Conservation (phyloP, 2,329 filamentous ascomycete species). For the Alternaria consortialis region DNA sequence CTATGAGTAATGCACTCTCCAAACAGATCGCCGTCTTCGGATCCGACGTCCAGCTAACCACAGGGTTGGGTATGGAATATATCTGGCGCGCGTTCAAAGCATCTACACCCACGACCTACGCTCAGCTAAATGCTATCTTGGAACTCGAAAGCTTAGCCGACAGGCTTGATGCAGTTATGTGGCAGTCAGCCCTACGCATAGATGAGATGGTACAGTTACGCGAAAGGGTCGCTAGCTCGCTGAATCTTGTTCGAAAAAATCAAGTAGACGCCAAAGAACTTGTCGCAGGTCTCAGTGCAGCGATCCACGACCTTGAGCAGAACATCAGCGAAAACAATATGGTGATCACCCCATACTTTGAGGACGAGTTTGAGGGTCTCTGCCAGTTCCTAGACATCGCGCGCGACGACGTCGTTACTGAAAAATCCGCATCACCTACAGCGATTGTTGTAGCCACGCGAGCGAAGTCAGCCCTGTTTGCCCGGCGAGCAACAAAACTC, state of each 20-base stretch:
- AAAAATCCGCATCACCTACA: conserved; percentile 17
- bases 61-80: conserved; percentile 80
- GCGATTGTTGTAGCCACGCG: conserved; percentile 27
- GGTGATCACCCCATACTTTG: conserved; percentile 45
- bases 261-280: conserved; percentile 44
- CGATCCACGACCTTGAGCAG: conserved; percentile 44
- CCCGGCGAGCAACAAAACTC: conserved; percentile 47
- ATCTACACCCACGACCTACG: conserved; percentile 54
- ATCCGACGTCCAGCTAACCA: conserved; percentile 74
- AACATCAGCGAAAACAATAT: conserved; percentile 39
- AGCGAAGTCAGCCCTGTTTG: conserved; percentile 45
- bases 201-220: conserved; percentile 50
- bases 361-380: conserved; percentile 49
- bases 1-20: conserved; percentile 35
- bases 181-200: conserved; percentile 43
- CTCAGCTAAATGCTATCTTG: conserved; percentile 52
- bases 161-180: conserved; percentile 55
- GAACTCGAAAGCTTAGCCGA: conserved; percentile 57
- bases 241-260: conserved; percentile 42
- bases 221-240: conserved; percentile 44
- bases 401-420: conserved; percentile 18
- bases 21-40: conserved; percentile 62
- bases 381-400: conserved; percentile 49
- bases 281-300: conserved; percentile 36
- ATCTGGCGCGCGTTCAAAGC: conserved; percentile 81